Base-by-base conservation (phyloP, 2,329 filamentous ascomycete genomes). In the Penicillium sp. region DNA sequence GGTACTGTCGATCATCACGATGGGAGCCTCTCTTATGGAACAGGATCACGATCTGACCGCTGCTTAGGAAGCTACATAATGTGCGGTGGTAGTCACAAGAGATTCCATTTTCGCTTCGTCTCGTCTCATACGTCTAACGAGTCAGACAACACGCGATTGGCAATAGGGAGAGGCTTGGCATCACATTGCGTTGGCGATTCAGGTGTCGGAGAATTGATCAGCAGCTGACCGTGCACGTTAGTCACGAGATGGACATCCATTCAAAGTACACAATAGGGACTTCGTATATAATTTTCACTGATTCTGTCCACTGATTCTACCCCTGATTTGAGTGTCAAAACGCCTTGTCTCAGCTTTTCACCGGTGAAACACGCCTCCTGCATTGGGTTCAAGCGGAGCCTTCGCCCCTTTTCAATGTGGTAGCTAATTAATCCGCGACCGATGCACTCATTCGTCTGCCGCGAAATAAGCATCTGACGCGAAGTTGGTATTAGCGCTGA, bases 401-500 rank as follows among this genome's bases (percentile, higher is more conserved):
- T 48, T 41, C 27, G 43, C n/a, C 46, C 36, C 34, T 38, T 32
- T 34, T 35, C 36, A 55, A 57, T 54, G 52, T 58, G 50, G 52
- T 55, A 63, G 36, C 51, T 56, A 59, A 58, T 63, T 53, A 60
- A 61, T 57, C 47, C 52, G 59, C 59, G 56, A 60, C 61, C 41
- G 26, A 19, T 29, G 46, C 51, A 40, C 52, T 66, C 53, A 65
- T 67, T 68, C 61, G 62, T 49, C 48, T 29, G 23, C 27, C 23
- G 40, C 29, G 36, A 65, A 65, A 67, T 63, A 66, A 65, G 66
- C 63, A 64, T 63, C 62, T 49, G 41, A 44, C 55, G 46, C 51
- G 47, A 48, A 39, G 32, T 36, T 29, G 10, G 55, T 47, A 18
- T 52, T 53, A 53, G 45, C 53, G 45, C 46, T 49, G 47, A 42